Base-by-base conservation (phyloP, 2,329 filamentous ascomycete species). In the Colletotrichum camelliae region DNA sequence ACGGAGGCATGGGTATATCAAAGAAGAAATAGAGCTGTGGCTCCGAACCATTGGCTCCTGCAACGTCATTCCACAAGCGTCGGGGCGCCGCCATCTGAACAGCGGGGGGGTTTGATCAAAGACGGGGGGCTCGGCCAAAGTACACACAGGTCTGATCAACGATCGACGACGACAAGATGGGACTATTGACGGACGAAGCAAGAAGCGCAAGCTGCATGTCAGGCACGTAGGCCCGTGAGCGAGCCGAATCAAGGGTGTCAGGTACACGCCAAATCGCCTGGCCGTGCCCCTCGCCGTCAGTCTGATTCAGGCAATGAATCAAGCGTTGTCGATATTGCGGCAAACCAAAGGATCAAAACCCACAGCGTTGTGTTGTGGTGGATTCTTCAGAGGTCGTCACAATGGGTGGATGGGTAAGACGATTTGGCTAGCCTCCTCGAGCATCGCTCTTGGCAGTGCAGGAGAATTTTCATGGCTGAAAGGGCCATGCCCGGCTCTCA, bases 31-130 rank as follows among this genome's bases (percentile, higher is more conserved):
- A 58, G 35, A 64, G 35, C 48, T 33, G 70, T 72, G 70, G 65
- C 58, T 21, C 35, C 35, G 35, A 58, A 73, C 33, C 64, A 73
- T 74, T 58, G 64, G 37, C 64, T 43, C 65, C 52, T 55, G 37
- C 70, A 74, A 76, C 70, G 48, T 66, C 70, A 65, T 76, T 33
- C 48, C 48, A 18, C 70, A 27, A 39, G 33, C n/a, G 64, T 48
- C 16, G 60, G 29, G 18, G 24, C 64, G 35, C 33, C 70, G 70
- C 58, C 64, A 52, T 73, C 13, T 60, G 5, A 27, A 64, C 65
- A 62, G 64, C 58, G 58, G 48, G 43, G 37, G 61, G 35, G 21
- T 7, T 33, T 12, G 74, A 65, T 72, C 58, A 69, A 60, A 76
- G 70, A 68, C 18, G 43, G 57, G 57, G 58, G 27, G 61, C 70